Conservation (phyloP, 2,329 filamentous ascomycete species). For the Fusarium sp. region DNA sequence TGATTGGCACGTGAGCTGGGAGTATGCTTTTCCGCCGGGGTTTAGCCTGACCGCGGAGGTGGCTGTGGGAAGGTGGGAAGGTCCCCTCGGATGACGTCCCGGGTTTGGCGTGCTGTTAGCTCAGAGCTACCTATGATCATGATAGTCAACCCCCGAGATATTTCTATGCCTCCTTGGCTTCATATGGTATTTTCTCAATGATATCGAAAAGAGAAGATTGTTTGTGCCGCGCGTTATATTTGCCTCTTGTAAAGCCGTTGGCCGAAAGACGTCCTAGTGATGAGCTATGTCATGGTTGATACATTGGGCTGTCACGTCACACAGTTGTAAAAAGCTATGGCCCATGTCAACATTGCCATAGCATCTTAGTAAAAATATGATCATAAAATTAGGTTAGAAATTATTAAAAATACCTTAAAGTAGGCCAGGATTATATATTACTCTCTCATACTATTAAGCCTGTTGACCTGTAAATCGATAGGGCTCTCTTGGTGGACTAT, state of each 20-base stretch:
- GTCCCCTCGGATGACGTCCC: constrained; percentile 20
- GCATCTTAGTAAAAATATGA: not conserved
- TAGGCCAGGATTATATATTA: too few species aligned
- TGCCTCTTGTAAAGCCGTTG: not conserved
- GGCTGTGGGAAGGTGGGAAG: constrained; percentile 1
- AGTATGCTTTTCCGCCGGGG: constrained; percentile 16
- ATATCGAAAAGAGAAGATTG: not conserved
- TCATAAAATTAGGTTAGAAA: not conserved
- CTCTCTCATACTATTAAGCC: too few species aligned
- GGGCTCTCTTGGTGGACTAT: too few species aligned
- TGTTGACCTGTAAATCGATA: too few species aligned
- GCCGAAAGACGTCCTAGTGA: too few species aligned
- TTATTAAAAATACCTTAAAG: not conserved
- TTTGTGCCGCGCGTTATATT: not conserved
- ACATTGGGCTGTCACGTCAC: not conserved
- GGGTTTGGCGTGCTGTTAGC: constrained; percentile 3
- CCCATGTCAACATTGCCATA: too few species aligned
- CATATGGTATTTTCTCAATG: constrained; percentile 1
- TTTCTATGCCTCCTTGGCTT: constrained; percentile 8
- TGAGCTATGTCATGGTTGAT: too few species aligned
- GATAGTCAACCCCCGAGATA: constrained; percentile 10
- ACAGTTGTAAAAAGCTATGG: too few species aligned
- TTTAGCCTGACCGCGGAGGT: constrained; percentile 32
- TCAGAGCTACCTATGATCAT: not conserved
- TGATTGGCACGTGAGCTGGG: constrained; percentile 39